Conservation (phyloP, 2,329 filamentous ascomycete genomes). For the Hansfordia pulvinata region DNA sequence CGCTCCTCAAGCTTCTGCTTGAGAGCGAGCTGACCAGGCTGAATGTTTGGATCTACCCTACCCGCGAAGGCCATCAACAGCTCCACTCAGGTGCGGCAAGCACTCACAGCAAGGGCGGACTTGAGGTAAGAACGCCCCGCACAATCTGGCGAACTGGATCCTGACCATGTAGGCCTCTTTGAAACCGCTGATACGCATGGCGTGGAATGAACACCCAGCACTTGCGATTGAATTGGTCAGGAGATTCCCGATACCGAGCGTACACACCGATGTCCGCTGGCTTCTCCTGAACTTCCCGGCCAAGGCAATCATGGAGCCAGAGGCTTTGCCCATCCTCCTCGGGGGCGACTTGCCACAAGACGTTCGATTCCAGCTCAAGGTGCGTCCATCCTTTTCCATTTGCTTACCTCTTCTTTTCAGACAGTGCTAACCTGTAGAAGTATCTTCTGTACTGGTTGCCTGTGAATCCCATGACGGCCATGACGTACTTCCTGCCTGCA, state of each 20-base stretch:
- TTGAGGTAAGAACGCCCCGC: conserved; percentile 20
- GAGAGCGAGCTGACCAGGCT: conserved; percentile 76
- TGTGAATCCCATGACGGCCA: conserved; percentile 82
- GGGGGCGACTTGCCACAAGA: conserved; percentile 65
- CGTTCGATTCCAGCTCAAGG: conserved; percentile 74
- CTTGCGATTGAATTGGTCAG: conserved; percentile 76
- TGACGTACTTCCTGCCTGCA: conserved; percentile 83
- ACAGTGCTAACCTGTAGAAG: conserved; percentile 26
- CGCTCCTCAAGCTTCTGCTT: conserved; percentile 66
- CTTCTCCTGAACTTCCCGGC: conserved; percentile 73
- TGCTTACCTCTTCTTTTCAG: conserved; percentile 6
- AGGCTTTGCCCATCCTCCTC: conserved; percentile 72
- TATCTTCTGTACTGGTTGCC: conserved; percentile 89
- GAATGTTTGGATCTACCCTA: conserved; percentile 78
- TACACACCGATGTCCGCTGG: conserved; percentile 66
- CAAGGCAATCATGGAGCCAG: conserved; percentile 67
- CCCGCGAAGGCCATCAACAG: conserved; percentile 42
- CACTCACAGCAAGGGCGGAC: conserved; percentile 23
- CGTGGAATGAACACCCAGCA: conserved; percentile 75
- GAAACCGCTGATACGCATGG: conserved; percentile 57
- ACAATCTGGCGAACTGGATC: conserved; percentile 1
- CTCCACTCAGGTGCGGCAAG: conserved; percentile 22
- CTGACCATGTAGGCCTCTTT: conserved; percentile 33
- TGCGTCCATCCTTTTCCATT: conserved; percentile 17
- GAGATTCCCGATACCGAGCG: conserved; percentile 62